phyloP scores from a whole-genome alignment of 2,329 filamentous ascomycete genomes.

The Claviceps quebecensis region DNA sequence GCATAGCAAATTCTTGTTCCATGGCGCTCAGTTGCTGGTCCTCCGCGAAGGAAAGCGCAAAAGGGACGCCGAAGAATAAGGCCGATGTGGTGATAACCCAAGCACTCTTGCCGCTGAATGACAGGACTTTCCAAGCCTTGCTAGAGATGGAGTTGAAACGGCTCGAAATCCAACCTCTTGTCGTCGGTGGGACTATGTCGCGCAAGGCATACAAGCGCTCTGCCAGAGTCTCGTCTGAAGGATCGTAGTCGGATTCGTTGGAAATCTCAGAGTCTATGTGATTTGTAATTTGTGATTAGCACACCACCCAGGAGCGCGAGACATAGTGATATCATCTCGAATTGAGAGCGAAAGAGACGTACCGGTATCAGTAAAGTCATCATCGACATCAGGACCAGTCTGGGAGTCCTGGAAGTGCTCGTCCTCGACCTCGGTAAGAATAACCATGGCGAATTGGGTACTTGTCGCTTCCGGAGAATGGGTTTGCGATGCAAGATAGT shows the following conservation, averaged over 20 bases:
- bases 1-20: constrained; percentile 95
- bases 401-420: constrained; percentile 75
- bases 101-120: constrained; percentile 70
- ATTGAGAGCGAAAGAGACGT: constrained; percentile 17
- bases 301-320: background rate
- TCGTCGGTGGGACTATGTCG: constrained; percentile 62
- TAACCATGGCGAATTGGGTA: constrained; percentile 57
- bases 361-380: constrained; percentile 93
- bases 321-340: background rate
- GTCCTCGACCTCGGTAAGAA: constrained; percentile 91
- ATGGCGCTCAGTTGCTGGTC: constrained; percentile 95
- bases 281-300: constrained; percentile 1
- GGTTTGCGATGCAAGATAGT: background rate
- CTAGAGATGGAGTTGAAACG: constrained; percentile 40
- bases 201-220: constrained; percentile 60
- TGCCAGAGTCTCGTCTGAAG: constrained; percentile 40
- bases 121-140: constrained; percentile 38
- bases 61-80: constrained; percentile 81
- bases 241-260: constrained; percentile 59
- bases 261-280: constrained; percentile 67
- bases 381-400: constrained; percentile 61
- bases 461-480: background rate
- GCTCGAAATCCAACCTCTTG: constrained; percentile 53
- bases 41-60: constrained; percentile 83
- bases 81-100: constrained; percentile 88